Evolutionary conservation across 192 early-diverging fungal species (phyloP), one percentile per base, ranked within the genome.

Genomic region (Rhizophlyctis rosea): DNA sequence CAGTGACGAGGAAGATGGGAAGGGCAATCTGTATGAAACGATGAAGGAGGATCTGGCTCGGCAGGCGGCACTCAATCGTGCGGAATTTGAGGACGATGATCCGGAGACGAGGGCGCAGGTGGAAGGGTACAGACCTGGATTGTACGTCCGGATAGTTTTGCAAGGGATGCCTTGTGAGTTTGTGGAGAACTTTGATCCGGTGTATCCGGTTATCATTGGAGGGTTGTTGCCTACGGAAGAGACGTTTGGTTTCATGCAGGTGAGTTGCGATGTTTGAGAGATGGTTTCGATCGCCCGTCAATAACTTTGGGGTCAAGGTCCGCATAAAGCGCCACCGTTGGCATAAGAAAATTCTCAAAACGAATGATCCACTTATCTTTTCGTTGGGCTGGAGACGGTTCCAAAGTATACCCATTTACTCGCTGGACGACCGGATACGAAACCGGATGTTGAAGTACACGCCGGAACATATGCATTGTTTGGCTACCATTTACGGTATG

Each of bases 361-460:
- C 90, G 16, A 95, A 96, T 67, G 97, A 99, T 70, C 97, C 97
- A 23, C 79, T 99, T 32, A 92, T 99, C 47, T 90, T 99, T 52
- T 99, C 97, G 0, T 73, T 99, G 32, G 97, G 97, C 24, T 99
- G 97, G 97, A 86, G 97, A 32, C 86, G 97, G 50, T 94, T 99
- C 86, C 97, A 99, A 69, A 91, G 89, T 34, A 88, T 98, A 53
- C 97, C 97, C 16, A 80, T 96, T 48, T 99, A 91, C 75, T 96
- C 91, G 24, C 85, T 95, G 65, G 91, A 96, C 72, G 68, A 76
- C 35, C 90, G 90, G 39, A 93, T 86, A 60, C 85, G 93, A 36
- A 98, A 96, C 75, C 82, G 94, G 31, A 96, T 99, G 94, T 84
- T 99, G 34, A 99, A 99, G 75, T 99, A 99, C 74, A 95, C 97